Conservation (phyloP, 1,284 basidiomycete species). For the Trichosporon faecale region DNA sequence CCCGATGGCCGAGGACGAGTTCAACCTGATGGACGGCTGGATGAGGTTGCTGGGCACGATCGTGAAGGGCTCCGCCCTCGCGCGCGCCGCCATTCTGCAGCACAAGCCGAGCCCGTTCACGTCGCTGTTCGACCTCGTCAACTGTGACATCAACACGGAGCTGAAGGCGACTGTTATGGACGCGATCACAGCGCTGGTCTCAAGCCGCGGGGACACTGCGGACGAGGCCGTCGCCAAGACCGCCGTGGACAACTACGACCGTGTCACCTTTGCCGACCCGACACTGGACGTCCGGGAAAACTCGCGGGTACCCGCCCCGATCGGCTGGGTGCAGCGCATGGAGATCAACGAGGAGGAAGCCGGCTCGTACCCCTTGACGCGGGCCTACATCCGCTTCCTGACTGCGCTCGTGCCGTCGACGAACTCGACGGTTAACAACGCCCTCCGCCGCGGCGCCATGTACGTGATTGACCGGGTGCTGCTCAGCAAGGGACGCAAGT, state of each 20-base stretch:
- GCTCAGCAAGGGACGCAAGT: conserved; percentile 59
- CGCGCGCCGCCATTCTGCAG: conserved; percentile 56
- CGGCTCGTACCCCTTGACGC: conserved; percentile 77
- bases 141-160: conserved; percentile 76
- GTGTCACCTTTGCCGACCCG: conserved; percentile 62
- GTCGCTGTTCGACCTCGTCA: conserved; percentile 72
- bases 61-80: conserved; percentile 63
- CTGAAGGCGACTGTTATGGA: conserved; percentile 85
- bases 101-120: conserved; percentile 75
- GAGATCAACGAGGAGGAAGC: conserved; percentile 79
- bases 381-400: conserved; percentile 81
- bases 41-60: conserved; percentile 68
- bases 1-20: conserved; percentile 40
- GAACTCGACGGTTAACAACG: conserved; percentile 28
- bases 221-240: conserved; percentile 70
- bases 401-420: conserved; percentile 65
- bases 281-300: conserved; percentile 34
- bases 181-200: conserved; percentile 78
- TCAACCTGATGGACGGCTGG: conserved; percentile 38
- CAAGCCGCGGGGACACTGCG: conserved; percentile 63
- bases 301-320: conserved; percentile 31
- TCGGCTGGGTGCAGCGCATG: conserved; percentile 47
- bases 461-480: conserved; percentile 91
- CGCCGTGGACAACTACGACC: conserved; percentile 63
- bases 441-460: conserved; percentile 62